A percentile compares a stretch with the other conserved stretches of the same genome.
Conservation (phyloP, 345 rosid species). For the Lepidium aucheri region DNA sequence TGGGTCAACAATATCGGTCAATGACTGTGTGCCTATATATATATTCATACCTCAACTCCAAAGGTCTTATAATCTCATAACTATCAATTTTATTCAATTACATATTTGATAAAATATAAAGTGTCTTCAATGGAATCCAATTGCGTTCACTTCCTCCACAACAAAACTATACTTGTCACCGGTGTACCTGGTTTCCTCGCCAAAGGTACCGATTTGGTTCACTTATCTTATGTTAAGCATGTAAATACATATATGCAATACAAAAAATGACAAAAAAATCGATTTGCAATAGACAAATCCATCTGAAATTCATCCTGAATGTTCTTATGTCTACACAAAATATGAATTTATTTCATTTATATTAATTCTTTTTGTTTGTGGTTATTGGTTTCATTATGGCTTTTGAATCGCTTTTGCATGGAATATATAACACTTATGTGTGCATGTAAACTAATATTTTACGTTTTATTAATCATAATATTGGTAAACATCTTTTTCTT, state of each 20-base stretch:
- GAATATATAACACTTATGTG: neutral
- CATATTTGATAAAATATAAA: neutral
- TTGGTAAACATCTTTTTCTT: neutral
- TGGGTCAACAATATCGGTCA: conserved; percentile 8
- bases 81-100: neutral
- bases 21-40: conserved; percentile 8
- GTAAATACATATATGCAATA: too few species aligned
- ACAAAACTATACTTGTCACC: conserved; percentile 23
- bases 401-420: neutral
- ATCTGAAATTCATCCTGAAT: too few species aligned
- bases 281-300: too few species aligned
- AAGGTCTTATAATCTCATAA: neutral
- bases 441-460: neutral
- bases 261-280: too few species aligned
- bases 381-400: neutral
- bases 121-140: conserved; percentile 15
- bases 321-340: too few species aligned
- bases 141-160: conserved; percentile 3
- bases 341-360: too few species aligned
- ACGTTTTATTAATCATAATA: neutral
- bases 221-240: neutral
- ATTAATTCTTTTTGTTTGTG: too few species aligned
- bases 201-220: conserved; percentile 8
- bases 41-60: neutral
- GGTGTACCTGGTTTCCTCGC: conserved; percentile 27